Evolutionary conservation across 2,329 filamentous ascomycete genomes (phyloP).

Genomic region (Xylariaceae sp.): DNA sequence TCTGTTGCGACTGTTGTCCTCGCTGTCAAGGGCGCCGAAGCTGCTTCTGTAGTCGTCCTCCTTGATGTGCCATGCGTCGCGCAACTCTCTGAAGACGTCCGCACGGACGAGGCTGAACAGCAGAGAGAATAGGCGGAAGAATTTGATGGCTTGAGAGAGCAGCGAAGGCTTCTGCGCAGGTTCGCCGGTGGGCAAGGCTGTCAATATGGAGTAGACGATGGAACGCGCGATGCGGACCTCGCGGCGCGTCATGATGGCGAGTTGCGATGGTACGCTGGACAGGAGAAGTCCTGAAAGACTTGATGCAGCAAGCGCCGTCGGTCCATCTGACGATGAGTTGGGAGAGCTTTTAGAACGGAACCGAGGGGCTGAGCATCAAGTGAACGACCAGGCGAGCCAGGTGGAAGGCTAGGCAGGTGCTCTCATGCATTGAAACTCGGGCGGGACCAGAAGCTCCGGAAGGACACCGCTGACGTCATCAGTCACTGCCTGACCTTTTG

Average conservation of each 20-base stretch:
- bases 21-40: conserved; percentile 42
- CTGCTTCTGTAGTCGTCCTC: conserved; percentile 54
- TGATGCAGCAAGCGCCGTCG: too few relatives aligned
- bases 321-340: too few relatives aligned
- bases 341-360: too few relatives aligned
- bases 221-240: conserved; percentile 39
- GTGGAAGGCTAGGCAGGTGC: too few relatives aligned
- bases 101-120: conserved; percentile 27
- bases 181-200: conserved; percentile 26
- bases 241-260: conserved; percentile 25
- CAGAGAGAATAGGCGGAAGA: conserved; percentile 37
- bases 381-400: too few relatives aligned
- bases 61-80: conserved; percentile 47
- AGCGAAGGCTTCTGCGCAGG: conserved; percentile 25
- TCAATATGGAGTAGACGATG: conserved; percentile 37
- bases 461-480: background rate
- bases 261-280: background rate
- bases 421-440: too few relatives aligned
- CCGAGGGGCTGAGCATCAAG: too few relatives aligned
- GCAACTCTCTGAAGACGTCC: conserved; percentile 44
- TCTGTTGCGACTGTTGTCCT: conserved; percentile 33
- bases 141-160: conserved; percentile 43
- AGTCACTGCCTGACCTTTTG: background rate
- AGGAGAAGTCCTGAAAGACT: background rate
- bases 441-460: conserved; percentile 2